Evolutionary conservation across 1,284 basidiomycete species (phyloP).

Genomic region (Trametes hirsuta): DNA sequence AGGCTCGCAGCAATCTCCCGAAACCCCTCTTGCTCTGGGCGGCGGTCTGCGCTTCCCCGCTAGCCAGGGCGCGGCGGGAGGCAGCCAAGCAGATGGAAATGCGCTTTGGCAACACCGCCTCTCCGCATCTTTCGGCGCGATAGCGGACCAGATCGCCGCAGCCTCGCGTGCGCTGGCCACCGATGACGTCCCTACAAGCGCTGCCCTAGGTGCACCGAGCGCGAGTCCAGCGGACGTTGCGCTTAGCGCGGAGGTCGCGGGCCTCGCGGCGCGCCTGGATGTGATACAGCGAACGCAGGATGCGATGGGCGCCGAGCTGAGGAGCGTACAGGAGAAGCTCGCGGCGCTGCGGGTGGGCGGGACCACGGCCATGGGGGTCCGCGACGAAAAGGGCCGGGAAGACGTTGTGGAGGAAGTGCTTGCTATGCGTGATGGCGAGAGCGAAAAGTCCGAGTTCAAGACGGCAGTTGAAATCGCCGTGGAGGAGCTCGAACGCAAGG

Average conservation of each 20-base stretch:
- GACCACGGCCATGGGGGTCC: not conserved
- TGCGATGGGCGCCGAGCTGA: conserved; percentile 32
- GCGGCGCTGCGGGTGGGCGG: conserved; percentile 9
- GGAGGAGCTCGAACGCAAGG: conserved; percentile 37
- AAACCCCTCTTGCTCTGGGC: conserved; percentile 14
- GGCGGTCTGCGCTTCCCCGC: not conserved
- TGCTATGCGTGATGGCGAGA: conserved; percentile 13
- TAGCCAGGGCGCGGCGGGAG: not conserved
- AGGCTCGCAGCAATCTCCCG: not conserved
- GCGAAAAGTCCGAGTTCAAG: conserved; percentile 16
- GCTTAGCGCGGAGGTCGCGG: conserved; percentile 13
- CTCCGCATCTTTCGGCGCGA: conserved; percentile 41
- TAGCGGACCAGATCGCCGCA: conserved; percentile 45
- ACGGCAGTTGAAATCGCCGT: conserved; percentile 25
- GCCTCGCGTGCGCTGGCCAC: conserved; percentile 43
- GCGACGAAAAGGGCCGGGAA: not conserved
- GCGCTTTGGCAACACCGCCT: conserved; percentile 34
- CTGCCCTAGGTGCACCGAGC: not conserved
- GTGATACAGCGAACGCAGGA: conserved; percentile 36
- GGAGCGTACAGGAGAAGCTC: conserved; percentile 32
- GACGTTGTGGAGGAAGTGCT: conserved; percentile 18
- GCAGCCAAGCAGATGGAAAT: conserved; percentile 1
- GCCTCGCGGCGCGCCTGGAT: conserved; percentile 32
- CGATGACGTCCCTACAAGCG: conserved; percentile 25
- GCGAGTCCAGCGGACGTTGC: not conserved